Evolutionary conservation across 1,284 basidiomycete species (phyloP).

Genomic region (Rhodotorula glutinis): DNA sequence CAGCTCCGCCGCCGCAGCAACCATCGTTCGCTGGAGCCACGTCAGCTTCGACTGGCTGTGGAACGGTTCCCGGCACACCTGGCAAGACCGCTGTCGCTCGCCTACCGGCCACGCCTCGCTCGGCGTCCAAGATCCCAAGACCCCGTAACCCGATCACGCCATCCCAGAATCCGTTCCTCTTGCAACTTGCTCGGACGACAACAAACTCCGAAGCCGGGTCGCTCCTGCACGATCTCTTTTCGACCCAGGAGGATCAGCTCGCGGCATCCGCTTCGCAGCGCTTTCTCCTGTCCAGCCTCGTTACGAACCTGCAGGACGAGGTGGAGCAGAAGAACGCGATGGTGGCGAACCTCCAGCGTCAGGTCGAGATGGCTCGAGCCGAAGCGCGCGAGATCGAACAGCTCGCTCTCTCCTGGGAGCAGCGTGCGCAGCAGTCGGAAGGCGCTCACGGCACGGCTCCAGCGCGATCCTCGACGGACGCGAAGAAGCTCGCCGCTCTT

Average conservation of each 20-base stretch:
- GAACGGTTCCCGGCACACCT: constrained; percentile 1
- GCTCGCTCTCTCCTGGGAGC: constrained; percentile 18
- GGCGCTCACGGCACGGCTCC: no score
- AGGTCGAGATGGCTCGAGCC: constrained; percentile 12
- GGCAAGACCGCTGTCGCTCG: background rate
- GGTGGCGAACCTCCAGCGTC: constrained; percentile 20
- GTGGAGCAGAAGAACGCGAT: constrained; percentile 26
- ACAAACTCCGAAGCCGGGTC: constrained; percentile 3
- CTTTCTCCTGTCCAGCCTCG: constrained; percentile 22
- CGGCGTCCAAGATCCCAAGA: constrained; percentile 20
- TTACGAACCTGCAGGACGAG: constrained; percentile 30
- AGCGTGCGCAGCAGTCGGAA: background rate
- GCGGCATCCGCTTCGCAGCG: constrained; percentile 22
- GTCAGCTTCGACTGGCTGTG: background rate
- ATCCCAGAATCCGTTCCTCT: constrained; percentile 28
- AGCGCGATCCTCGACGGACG: background rate
- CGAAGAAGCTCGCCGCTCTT: constrained; percentile 22
- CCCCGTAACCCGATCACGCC: constrained; percentile 24
- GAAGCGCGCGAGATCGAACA: constrained; percentile 16
- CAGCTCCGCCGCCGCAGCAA: constrained; percentile 10
- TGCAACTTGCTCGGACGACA: constrained; percentile 10
- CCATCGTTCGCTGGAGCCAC: constrained; percentile 3
- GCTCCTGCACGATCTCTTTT: constrained; percentile 29
- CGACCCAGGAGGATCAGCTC: constrained; percentile 26
- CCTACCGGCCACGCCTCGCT: constrained; percentile 9